These are phyloP conservation scores for Adiantum capillusveneris DNA, from an alignment of 75 land plant genomes.

Conservation along the genomic window DNA sequence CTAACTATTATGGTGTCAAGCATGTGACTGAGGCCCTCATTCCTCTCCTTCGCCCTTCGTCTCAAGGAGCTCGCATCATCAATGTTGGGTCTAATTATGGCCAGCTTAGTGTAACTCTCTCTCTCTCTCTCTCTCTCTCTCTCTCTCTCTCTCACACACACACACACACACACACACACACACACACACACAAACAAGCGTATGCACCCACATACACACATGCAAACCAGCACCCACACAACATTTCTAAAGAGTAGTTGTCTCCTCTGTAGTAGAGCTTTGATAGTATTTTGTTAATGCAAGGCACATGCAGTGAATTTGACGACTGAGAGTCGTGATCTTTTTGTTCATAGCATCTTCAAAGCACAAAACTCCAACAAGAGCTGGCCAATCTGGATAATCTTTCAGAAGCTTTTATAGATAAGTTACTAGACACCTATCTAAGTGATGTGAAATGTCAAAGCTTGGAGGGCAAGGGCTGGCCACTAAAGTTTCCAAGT, in stretches of 20 bases:
- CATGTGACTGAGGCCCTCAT: constrained; percentile 32
- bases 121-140: not conserved
- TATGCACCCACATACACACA: not conserved
- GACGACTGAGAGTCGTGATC: too few relatives aligned
- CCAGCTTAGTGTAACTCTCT: constrained; percentile 32
- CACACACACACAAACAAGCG: not conserved
- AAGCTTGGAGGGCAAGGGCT: constrained; percentile 8
- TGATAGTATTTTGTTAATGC: not conserved
- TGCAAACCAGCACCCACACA: not conserved
- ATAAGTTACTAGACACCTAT: constrained; percentile 11
- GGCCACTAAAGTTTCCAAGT: constrained; percentile 8
- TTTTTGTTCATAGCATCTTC: not conserved
- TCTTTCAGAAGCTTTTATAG: constrained; percentile 10
- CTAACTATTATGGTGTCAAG: constrained; percentile 49
- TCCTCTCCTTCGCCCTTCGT: constrained; percentile 34
- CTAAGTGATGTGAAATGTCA: constrained; percentile 14
- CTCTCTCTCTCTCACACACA: not conserved
- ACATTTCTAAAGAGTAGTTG: not conserved
- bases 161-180: not conserved
- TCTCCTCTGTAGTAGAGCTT: not conserved
- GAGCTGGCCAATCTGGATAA: constrained; percentile 13
- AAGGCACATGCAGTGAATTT: too few relatives aligned
- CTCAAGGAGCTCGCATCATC: constrained; percentile 32
- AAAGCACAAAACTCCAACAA: constrained; percentile 2
- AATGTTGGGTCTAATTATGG: constrained; percentile 34